Evolutionary conservation across 2,329 filamentous ascomycete genomes (phyloP).

Genomic region (Exophiala phaeomuriformis): DNA sequence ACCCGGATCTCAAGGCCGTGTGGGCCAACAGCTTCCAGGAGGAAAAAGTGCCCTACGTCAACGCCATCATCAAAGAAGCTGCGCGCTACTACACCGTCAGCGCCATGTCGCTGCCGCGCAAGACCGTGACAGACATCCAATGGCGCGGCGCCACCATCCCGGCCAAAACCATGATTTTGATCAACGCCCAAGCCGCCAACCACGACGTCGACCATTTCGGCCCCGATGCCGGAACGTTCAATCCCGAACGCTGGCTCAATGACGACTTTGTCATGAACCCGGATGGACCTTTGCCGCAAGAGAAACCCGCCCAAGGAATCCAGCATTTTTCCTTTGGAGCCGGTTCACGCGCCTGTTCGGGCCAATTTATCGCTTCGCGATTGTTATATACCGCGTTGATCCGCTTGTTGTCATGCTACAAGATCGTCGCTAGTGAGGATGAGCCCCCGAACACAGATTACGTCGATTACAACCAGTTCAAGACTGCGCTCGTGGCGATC

Average conservation of each 20-base stretch:
- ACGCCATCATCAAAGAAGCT: slow-evolving; percentile 66
- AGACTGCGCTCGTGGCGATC: slow-evolving; percentile 54
- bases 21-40: slow-evolving; percentile 61
- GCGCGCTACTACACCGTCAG: slow-evolving; percentile 68
- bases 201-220: slow-evolving; percentile 59
- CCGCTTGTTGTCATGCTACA: slow-evolving; percentile 48
- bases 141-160: slow-evolving; percentile 61
- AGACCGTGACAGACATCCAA: slow-evolving; percentile 59
- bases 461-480: slow-evolving; percentile 55
- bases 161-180: slow-evolving; percentile 64
- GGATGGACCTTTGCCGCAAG: slow-evolving; percentile 32
- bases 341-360: slow-evolving; percentile 52
- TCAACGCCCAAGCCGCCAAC: slow-evolving; percentile 66
- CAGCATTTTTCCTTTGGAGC: slow-evolving; percentile 53
- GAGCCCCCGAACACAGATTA: slow-evolving; percentile 55
- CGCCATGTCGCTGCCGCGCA: slow-evolving; percentile 62
- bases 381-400: slow-evolving; percentile 51
- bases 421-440: slow-evolving; percentile 44
- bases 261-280: slow-evolving; percentile 29
- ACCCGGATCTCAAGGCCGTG: slow-evolving; percentile 56
- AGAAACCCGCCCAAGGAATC: slow-evolving; percentile 44
- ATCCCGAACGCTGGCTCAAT: slow-evolving; percentile 59
- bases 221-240: slow-evolving; percentile 48
- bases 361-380: slow-evolving; percentile 51
- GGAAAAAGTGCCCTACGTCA: slow-evolving; percentile 65